Evolutionary conservation across 2,329 filamentous ascomycete genomes (phyloP).

Genomic region (Gnomoniopsis smithogilvyi): DNA sequence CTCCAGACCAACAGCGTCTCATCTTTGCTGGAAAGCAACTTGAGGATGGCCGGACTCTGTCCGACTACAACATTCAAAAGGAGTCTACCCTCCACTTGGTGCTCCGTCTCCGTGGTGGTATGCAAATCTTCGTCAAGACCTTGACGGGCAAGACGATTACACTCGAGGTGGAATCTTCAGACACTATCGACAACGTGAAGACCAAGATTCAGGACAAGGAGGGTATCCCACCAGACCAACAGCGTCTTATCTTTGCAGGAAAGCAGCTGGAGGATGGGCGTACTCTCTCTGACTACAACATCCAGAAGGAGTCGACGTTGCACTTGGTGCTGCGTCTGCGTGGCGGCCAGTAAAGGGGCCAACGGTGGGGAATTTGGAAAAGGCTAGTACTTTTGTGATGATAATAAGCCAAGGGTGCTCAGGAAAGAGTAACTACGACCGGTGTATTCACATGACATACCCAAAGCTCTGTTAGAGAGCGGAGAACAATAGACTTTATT

Average conservation of each 20-base stretch:
- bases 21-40: constrained; percentile 94
- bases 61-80: constrained; percentile 97
- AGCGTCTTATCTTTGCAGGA: constrained; percentile 67
- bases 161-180: constrained; percentile 63
- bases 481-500: constrained; percentile 2
- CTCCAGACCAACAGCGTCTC: constrained; percentile 88
- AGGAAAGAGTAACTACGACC: constrained; percentile 18
- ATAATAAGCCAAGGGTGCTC: constrained; percentile 16
- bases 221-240: constrained; percentile 68
- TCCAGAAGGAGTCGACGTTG: constrained; percentile 74
- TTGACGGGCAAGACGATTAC: constrained; percentile 69
- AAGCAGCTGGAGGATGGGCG: constrained; percentile 74
- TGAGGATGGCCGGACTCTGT: constrained; percentile 85
- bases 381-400: not conserved
- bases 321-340: constrained; percentile 69
- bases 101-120: constrained; percentile 77
- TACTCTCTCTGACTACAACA: constrained; percentile 85
- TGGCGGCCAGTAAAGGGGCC: constrained; percentile 51
- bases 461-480: not conserved
- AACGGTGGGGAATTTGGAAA: not conserved
- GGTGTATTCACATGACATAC: not conserved
- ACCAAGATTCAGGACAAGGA: constrained; percentile 71
- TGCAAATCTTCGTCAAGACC: constrained; percentile 73
- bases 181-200: constrained; percentile 71
- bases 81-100: constrained; percentile 80